Base-by-base conservation (phyloP, 2,329 filamentous ascomycete genomes). In the Didymella lethalis region DNA sequence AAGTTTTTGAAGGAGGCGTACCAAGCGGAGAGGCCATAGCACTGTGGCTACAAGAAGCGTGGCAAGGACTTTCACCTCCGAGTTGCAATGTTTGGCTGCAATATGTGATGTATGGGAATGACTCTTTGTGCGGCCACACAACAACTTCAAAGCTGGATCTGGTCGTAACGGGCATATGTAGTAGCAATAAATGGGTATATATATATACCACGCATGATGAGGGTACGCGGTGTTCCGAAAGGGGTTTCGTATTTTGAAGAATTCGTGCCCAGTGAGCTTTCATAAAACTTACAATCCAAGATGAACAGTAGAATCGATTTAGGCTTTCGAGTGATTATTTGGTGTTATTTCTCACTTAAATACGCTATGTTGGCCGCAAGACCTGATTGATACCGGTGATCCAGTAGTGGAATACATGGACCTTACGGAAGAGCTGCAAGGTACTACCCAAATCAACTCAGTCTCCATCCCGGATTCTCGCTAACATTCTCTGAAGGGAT, bases 401-500 rank as follows among this genome's bases (percentile, higher is more conserved):
- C 28, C 11, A 29, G 7, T 29, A 14, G 36, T 23, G 3, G 12
- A 14, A 3, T 32, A 32, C 14, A 32, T 14, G 31, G 7, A 32
- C 31, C 23, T 23, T 14, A 44, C 7, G 20, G 23, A 23, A 44
- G 11, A 4, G 7, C 8, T 20, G 16, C 16, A 10, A 20, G 11
- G 5, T 3, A 18, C 41, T 25, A 20, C 8, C 28, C 46, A 25
- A n/a, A 2, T 45, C 23, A 58, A 8, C 25, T 26, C 25, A 58
- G 23, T 11, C 40, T 41, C 56, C 56, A 58, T 7, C 29, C 26
- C 10, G 54, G 47, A 14, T 64, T 61, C 38, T 59, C 60, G 31
- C 57, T 63, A n/a, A 63, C 28, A n/a, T 36, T 50, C 1, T 43
- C 16, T 7, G 1, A 11, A 11, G 54, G 46, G 7, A 63, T 45